Evolutionary conservation across 2,329 filamentous ascomycete genomes (phyloP), one percentile per base, ranked within the genome.

Genomic region (Claviceps pusilla): DNA sequence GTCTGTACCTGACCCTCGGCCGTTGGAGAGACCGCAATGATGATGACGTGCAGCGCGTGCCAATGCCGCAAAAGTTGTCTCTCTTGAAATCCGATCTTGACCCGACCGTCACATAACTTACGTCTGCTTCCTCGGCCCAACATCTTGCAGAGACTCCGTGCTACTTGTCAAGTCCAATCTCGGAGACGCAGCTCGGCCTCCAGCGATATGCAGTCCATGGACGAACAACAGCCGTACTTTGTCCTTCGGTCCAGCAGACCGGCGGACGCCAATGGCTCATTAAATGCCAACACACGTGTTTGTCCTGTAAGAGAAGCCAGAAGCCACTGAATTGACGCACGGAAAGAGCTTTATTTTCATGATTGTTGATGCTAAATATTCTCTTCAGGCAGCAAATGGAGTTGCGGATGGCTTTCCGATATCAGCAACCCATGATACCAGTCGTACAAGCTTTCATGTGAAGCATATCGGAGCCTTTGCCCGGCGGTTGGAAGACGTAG

Each of bases 401-500:
- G 57, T 56, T 54, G 59, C 57, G 33, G 64, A 66, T 46, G 60
- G 60, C 10, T 58, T 61, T 57, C 58, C 64, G 19, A 66, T 66
- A 59, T 69, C 67, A 47, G 66, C 76, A 24, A 80, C 77, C 14
- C 78, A 80, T 61, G 77, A 80, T 61, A 77, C 73, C 48, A 78
- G 77, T 60, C 75, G 77, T 46, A 76, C 78, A 3, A 79, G 69
- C 67, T 80, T 77, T 57, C 77, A 80, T 63, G 72, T 80, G 52
- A 79, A 79, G 64, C 71, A 79, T 56, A 69, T 80, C 46, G 71
- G 74, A 50, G 71, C 73, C 54, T 80, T 80, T 60, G 77, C 76
- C 24, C 70, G 73, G 60, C 74, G 72, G 37, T 69, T 80, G 31
- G 73, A 80, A 68, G 74, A 78, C 56, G 76, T 78, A 64, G 57